A percentile compares a stretch with the other conserved stretches of the same genome.
Conservation (phyloP, 2,329 filamentous ascomycete genomes). For the Stachybotrys chlorohalonatus region DNA sequence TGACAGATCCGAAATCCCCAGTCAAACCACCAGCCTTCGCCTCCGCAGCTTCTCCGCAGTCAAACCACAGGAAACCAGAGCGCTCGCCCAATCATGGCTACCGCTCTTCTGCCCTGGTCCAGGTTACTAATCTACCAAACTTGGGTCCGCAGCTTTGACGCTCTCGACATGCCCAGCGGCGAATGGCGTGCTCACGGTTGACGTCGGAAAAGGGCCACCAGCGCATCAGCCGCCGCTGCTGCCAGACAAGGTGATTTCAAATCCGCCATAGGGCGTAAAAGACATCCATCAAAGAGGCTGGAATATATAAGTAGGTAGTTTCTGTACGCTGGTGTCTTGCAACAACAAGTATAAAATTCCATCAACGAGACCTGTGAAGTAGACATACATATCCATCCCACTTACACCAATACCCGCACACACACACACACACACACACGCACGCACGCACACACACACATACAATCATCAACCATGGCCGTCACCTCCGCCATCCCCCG, state of each 20-base stretch:
- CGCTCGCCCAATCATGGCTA: background rate
- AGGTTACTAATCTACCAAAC: background rate
- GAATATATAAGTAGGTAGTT: no score
- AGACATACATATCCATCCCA: background rate
- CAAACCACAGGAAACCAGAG: no score
- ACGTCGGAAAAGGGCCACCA: background rate
- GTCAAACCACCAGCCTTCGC: no score
- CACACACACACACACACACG: background rate
- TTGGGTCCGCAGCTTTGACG: no score
- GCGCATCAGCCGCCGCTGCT: background rate
- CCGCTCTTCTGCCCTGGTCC: background rate
- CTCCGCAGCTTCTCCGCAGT: no score
- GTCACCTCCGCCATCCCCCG: conserved; percentile 34
- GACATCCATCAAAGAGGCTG: no score
- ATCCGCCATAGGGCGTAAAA: background rate
- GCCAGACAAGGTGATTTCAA: background rate
- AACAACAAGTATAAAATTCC: no score
- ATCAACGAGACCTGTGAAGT: no score
- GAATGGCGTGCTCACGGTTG: background rate
- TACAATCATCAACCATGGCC: conserved; percentile 23
- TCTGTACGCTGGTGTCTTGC: no score
- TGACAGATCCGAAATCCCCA: no score
- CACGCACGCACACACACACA: background rate
- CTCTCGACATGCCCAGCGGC: no score
- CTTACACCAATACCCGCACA: background rate